Evolutionary conservation across 2,329 filamentous ascomycete species (phyloP).

Genomic region (Thelonectria olida): DNA sequence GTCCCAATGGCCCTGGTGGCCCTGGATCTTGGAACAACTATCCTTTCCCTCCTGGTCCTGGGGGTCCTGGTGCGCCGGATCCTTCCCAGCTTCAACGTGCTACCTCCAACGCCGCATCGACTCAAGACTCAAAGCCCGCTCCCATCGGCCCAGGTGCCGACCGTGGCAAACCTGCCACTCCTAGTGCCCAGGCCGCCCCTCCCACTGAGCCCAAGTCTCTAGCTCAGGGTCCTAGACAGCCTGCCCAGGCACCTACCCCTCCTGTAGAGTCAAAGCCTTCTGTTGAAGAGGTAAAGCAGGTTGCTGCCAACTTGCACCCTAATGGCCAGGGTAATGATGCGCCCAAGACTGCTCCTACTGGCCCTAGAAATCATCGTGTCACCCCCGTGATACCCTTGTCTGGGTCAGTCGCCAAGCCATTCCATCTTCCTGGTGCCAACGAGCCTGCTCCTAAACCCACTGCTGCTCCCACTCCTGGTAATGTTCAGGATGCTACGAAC

Average conservation of each 20-base stretch:
- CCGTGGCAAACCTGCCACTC: slow-evolving; percentile 57
- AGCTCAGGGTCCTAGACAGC: slow-evolving; percentile 56
- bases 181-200: slow-evolving; percentile 55
- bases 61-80: slow-evolving; percentile 66
- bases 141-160: slow-evolving; percentile 62
- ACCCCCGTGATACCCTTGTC: slow-evolving; percentile 73
- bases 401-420: slow-evolving; percentile 53
- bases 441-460: slow-evolving; percentile 49
- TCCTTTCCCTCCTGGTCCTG: slow-evolving; percentile 54
- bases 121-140: slow-evolving; percentile 55
- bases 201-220: slow-evolving; percentile 63
- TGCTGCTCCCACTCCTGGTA: slow-evolving; percentile 46
- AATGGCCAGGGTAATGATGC: slow-evolving; percentile 49
- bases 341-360: slow-evolving; percentile 54
- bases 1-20: slow-evolving; percentile 58
- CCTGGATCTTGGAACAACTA: slow-evolving; percentile 53
- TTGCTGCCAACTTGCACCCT: slow-evolving; percentile 52
- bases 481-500: slow-evolving; percentile 74
- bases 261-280: slow-evolving; percentile 76
- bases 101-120: slow-evolving; percentile 54
- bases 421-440: slow-evolving; percentile 44
- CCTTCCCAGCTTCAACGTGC: slow-evolving; percentile 65
- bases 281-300: slow-evolving; percentile 52
- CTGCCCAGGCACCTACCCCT: slow-evolving; percentile 65
- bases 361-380: slow-evolving; percentile 63